Evolutionary conservation across 1,284 basidiomycete species (phyloP).

Genomic region (Cystobasidium slooffiae): DNA sequence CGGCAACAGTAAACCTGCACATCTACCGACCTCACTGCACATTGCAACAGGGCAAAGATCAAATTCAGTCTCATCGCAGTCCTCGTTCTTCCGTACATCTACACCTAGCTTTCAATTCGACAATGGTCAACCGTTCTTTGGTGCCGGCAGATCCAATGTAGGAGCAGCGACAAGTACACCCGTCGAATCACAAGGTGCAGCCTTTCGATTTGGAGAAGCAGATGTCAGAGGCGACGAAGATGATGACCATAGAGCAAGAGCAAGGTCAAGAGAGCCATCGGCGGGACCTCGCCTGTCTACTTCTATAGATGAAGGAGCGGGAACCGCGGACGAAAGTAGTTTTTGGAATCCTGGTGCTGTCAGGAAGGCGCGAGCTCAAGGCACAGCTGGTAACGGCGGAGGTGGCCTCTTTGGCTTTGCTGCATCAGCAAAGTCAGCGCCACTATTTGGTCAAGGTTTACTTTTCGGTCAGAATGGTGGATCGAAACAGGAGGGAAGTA

Average conservation of each 20-base stretch:
- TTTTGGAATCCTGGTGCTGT: slow-evolving; percentile 21
- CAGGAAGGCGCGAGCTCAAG: background rate
- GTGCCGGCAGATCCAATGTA: background rate
- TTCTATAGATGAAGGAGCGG: slow-evolving; percentile 5
- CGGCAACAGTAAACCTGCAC: background rate
- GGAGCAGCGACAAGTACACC: slow-evolving; percentile 24
- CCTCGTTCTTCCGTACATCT: slow-evolving; percentile 22
- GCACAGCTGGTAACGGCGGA: background rate
- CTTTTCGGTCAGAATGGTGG: slow-evolving; percentile 26
- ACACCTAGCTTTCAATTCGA: slow-evolving; percentile 22
- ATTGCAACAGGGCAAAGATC: slow-evolving; percentile 10
- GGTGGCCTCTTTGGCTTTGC: slow-evolving; percentile 39
- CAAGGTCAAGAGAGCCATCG: slow-evolving; percentile 9
- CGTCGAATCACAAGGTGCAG: slow-evolving; percentile 37
- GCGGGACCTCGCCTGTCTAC: slow-evolving; percentile 2
- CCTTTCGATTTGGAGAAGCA: slow-evolving; percentile 37
- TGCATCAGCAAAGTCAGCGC: background rate
- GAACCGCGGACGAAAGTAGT: slow-evolving; percentile 13
- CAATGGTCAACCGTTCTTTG: slow-evolving; percentile 5
- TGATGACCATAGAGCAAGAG: background rate
- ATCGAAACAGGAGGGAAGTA: background rate
- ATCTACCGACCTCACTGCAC: background rate
- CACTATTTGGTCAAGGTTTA: slow-evolving; percentile 33
- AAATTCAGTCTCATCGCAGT: slow-evolving; percentile 17
- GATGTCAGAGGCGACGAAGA: slow-evolving; percentile 10